Conservation (phyloP, 2,329 filamentous ascomycete species). For the Neonectria neomacrospora region DNA sequence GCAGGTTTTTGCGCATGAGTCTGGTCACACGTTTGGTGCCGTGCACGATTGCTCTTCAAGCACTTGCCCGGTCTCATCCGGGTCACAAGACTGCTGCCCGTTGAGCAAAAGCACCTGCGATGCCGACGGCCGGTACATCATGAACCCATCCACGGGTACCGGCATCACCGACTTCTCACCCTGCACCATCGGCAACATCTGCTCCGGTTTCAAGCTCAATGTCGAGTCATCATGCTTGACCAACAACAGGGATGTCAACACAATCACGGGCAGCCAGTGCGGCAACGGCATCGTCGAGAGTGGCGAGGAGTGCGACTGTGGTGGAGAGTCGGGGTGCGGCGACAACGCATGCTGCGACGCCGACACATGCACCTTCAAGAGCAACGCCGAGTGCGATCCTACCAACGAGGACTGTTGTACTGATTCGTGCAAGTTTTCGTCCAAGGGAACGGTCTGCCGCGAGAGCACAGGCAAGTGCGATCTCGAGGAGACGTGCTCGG, state of each 20-base stretch:
- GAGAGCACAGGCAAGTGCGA: conserved; percentile 84
- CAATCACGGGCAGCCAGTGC: conserved; percentile 85
- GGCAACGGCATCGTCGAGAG: conserved; percentile 97
- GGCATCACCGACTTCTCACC: conserved; percentile 84
- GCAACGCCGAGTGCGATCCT: conserved; percentile 80
- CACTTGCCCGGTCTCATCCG: conserved; percentile 73
- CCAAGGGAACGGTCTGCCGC: conserved; percentile 80
- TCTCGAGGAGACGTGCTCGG: conserved; percentile 84
- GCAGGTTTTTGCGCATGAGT: conserved; percentile 96
- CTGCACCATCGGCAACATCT: conserved; percentile 94
- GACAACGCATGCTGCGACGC: conserved; percentile 86
- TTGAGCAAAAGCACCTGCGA: conserved; percentile 75
- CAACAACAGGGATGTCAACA: conserved; percentile 86
- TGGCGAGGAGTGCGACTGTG: conserved; percentile 96
- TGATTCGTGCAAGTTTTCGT: conserved; percentile 71
- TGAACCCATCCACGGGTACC: conserved; percentile 88
- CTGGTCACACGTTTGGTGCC: conserved; percentile 93
- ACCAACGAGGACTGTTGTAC: conserved; percentile 86
- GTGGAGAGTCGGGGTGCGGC: conserved; percentile 77
- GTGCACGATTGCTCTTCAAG: conserved; percentile 86
- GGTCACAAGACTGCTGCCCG: conserved; percentile 78
- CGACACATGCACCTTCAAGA: conserved; percentile 85
- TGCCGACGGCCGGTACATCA: conserved; percentile 84
- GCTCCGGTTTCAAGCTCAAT: conserved; percentile 82
- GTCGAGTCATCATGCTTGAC: conserved; percentile 82